Percentiles rank a stretch among this genome's conserved stretches.
Conservation (phyloP, 352 stramenopile species). For the Globisporangium orthogonon region DNA sequence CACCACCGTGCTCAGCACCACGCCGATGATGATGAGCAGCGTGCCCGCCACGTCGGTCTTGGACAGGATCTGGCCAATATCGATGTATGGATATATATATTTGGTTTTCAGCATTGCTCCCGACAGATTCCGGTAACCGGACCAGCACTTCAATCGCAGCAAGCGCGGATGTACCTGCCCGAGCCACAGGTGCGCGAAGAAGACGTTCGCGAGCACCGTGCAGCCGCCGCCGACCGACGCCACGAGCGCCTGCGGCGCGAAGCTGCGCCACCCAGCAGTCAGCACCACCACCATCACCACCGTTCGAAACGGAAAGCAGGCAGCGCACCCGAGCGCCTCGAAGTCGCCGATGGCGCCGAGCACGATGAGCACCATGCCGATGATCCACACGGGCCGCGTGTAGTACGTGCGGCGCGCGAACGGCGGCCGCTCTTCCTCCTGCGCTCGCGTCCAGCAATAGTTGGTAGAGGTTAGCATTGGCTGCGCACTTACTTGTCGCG, state of each 20-base stretch:
- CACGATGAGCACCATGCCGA: constrained; percentile 71
- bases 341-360: constrained; percentile 84
- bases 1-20: constrained; percentile 75
- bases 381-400: constrained; percentile 79
- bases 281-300: no score
- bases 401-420: constrained; percentile 75
- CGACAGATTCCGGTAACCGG: no score
- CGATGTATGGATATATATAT: no score
- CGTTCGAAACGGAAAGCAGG: not conserved
- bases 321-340: constrained; percentile 58
- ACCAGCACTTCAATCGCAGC: not conserved
- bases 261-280: constrained; percentile 19
- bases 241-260: constrained; percentile 82
- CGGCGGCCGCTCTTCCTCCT: constrained; percentile 61
- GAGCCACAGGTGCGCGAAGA: constrained; percentile 85
- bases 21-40: constrained; percentile 72
- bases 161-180: constrained; percentile 32
- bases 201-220: constrained; percentile 86
- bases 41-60: constrained; percentile 63
- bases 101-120: no score
- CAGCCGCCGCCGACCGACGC: constrained; percentile 80
- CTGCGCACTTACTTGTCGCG: no score
- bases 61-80: constrained; percentile 34
- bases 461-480: no score
- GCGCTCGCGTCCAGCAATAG: constrained; percentile 15